phyloP scores from a whole-genome alignment of 2,329 filamentous ascomycete genomes.

The Aspergillus aculeatinus region DNA sequence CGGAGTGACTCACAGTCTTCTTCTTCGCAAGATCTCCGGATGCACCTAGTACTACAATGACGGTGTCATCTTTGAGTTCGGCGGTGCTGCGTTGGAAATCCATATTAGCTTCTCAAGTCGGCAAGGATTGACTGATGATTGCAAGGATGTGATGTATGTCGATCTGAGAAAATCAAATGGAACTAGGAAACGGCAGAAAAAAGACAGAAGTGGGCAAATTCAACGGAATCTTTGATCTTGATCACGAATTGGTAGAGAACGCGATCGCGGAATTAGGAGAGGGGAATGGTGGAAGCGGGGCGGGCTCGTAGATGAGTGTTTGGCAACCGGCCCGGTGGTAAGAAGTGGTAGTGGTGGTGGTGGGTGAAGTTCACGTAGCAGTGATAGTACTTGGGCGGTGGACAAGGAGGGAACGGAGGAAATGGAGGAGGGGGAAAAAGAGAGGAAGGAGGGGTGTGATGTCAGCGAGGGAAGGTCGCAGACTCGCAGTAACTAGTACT shows the following conservation, averaged over 20 bases:
- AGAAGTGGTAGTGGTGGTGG: not conserved
- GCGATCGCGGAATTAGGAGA: not conserved
- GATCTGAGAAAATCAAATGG: constrained; percentile 10
- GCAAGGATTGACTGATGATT: constrained; percentile 6
- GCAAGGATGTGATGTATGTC: constrained; percentile 7
- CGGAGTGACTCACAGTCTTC: constrained; percentile 74
- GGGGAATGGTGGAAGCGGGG: not conserved
- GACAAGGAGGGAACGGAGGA: constrained; percentile 8
- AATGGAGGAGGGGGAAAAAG: constrained; percentile 19
- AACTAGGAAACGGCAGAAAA: constrained; percentile 1
- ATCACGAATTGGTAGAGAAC: constrained; percentile 1
- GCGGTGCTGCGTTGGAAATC: constrained; percentile 62
- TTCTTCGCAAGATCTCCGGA: constrained; percentile 99
- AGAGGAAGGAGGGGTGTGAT: constrained; percentile 35
- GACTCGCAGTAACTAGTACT: not conserved
- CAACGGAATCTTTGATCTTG: not conserved
- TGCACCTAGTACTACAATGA: constrained; percentile 93
- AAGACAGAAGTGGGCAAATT: not conserved
- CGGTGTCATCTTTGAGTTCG: constrained; percentile 98
- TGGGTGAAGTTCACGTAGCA: not conserved
- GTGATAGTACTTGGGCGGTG: constrained; percentile 7
- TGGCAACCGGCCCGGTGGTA: not conserved
- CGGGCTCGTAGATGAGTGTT: not conserved
- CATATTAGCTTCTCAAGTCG: constrained; percentile 34
- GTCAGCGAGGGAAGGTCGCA: constrained; percentile 32